Base-by-base conservation (phyloP, 2,329 filamentous ascomycete genomes). In the Epichloe festucae region DNA sequence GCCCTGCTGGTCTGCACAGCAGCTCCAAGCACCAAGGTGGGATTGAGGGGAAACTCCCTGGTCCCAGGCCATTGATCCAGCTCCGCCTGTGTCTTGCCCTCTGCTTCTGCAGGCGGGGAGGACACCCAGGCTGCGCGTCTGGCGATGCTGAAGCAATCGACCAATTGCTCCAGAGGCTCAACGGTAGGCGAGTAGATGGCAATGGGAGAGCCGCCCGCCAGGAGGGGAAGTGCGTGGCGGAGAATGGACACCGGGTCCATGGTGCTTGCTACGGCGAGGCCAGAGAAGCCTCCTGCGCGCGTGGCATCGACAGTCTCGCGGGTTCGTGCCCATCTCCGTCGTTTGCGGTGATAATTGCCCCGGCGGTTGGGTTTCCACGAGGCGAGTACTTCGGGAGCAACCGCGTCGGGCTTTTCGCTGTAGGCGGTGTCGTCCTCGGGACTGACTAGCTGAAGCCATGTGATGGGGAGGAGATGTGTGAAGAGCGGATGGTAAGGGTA, bases 381-480 rank as follows among this genome's bases (percentile, higher is more conserved):
- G 0, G 78, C 72, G 2, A 97, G 72, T 23, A 78, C 75, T 15
- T 82, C 78, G 0, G 81, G 72, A 0, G 81, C 60, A 1, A 84
- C 72, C 0, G 70, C 63, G 0, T 79, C 73, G 0, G 89, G 85
- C 50, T 84, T 77, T 27, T 78, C 76, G 35, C 73, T 68, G 67
- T 95, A 95, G 4, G 85, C 80, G 1, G 78, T 76, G 65, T 97
- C 93, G 34, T 81, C 72, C 38, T 79, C 70, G 0, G 93, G 93
- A 23, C 85, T 77, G 15, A 96, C 71, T 5, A 98, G 79, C 67
- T 97, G 91, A 2, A 98, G 78, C 90, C 91, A 98, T 31, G 88
- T 91, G 34, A 97, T 73, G 5, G 85, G 81, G 60, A 91, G 84
- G 49, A 98, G 79, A 63, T 93, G 84, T 15, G 79, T 84, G 66